Base-by-base conservation (phyloP, 176 grass and related monocot species). In the Avena atlantica region DNA sequence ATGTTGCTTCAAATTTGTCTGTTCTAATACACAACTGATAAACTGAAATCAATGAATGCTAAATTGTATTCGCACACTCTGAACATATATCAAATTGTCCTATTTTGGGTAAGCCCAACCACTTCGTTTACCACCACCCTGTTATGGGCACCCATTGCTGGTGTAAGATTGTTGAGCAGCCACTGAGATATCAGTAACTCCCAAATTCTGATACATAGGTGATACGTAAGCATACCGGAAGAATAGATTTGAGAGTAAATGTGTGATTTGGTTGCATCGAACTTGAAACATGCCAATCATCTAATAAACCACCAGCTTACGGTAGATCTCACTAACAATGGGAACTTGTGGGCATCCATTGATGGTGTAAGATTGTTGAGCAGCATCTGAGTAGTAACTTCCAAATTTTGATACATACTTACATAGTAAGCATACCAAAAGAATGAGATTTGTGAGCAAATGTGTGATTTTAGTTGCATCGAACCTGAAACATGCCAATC, bases 1-100 rank as follows among this genome's bases (percentile, higher is more conserved):
- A 36, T 67, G 48, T 52, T 4, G 20, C n/a, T 76, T 55, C 1
- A 20, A 64, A 15, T 55, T 66, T 8, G 53, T 65, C 17, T 37
- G 51, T 31, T 70, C 21, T n/a, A 71, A 78, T 4, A 62, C 36
- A 16, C 25, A 67, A 61, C 34, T 13, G 8, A 15, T 70, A 42
- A 20, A 50, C 20, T 19, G 84, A 27, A 88, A 48, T 10, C 15
- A 74, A 89, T 21, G 12, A 75, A 44, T 75, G 68, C 14, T 9
- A 53, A 3, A 1, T 7, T 9, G 59, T 13, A 12, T 29, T 29
- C 23, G 13, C 12, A 75, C 47, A 76, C 29, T 85, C 29, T 34
- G 48, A 58, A 51, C 21, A 79, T 72, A 55, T 53, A 60, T 27
- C 56, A 2, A 44, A 79, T 14, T 74, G 13, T 50, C 13, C 13